Percentiles rank a stretch among this genome's conserved stretches.
phyloP scores from a whole-genome alignment of 2,329 filamentous ascomycete genomes.

The Aspergillus proliferans region DNA sequence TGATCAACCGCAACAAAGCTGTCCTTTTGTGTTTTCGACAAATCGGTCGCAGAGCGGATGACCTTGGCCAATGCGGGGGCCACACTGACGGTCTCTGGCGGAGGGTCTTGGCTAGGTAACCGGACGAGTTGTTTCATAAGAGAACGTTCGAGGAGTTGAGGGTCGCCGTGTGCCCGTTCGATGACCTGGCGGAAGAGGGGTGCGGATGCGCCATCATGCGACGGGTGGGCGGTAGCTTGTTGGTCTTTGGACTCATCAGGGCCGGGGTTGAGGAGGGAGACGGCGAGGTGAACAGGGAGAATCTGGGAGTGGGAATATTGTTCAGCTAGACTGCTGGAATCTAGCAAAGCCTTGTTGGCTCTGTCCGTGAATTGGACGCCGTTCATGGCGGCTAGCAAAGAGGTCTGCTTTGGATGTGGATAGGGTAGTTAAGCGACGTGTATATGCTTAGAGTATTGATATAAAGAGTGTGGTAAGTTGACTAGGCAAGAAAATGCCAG shows the following conservation, averaged over 20 bases:
- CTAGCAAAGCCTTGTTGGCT: constrained; percentile 81
- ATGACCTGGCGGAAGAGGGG: constrained; percentile 94
- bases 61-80: constrained; percentile 76
- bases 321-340: constrained; percentile 80
- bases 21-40: constrained; percentile 97
- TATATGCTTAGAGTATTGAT: no score
- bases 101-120: constrained; percentile 87
- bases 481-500: neutral
- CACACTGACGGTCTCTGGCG: constrained; percentile 79
- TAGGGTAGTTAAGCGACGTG: neutral
- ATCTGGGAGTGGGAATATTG: constrained; percentile 90
- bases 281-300: constrained; percentile 81
- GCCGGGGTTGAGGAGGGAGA: constrained; percentile 42
- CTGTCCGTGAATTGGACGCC: constrained; percentile 76
- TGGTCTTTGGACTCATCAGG: constrained; percentile 66
- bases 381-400: constrained; percentile 26
- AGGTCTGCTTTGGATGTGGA: neutral
- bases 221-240: constrained; percentile 59
- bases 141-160: constrained; percentile 77
- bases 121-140: constrained; percentile 90
- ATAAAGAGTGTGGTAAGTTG: constrained; percentile 1
- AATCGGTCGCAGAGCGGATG: constrained; percentile 73
- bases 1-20: constrained; percentile 92
- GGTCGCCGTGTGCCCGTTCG: constrained; percentile 87
- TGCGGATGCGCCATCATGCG: constrained; percentile 54